Evolutionary conservation across 768 basidiomycete species (phyloP).

Genomic region (Gyrodon lividus): DNA sequence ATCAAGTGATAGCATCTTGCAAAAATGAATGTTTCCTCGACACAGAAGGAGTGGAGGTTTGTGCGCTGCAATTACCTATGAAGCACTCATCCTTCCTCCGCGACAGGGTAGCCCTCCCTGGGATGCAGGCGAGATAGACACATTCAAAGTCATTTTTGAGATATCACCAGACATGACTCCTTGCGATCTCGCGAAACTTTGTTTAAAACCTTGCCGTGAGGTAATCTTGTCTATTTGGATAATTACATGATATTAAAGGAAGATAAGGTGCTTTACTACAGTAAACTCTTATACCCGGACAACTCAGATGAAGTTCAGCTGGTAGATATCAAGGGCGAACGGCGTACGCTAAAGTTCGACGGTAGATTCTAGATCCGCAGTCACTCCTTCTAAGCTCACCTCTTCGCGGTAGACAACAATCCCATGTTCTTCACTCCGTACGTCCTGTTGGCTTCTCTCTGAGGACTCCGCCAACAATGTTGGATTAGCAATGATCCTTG

Average conservation of each 20-base stretch:
- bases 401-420: conserved; percentile 15
- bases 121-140: conserved; percentile 38
- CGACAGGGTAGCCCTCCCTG: conserved; percentile 34
- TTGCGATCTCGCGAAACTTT: conserved; percentile 55
- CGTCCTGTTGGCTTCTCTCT: conserved; percentile 4
- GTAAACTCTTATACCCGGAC: conserved; percentile 7
- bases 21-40: conserved; percentile 29
- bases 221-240: conserved; percentile 29
- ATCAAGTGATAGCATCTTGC: conserved; percentile 22
- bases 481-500: conserved; percentile 49
- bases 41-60: conserved; percentile 12
- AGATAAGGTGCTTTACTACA: conserved; percentile 25
- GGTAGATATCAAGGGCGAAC: conserved; percentile 7
- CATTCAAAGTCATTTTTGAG: conserved; percentile 40
- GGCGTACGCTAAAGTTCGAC: conserved; percentile 14
- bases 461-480: background rate
- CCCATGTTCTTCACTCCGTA: conserved; percentile 24
- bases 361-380: conserved; percentile 13
- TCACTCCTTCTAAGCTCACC: conserved; percentile 6
- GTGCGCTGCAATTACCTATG: background rate
- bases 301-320: background rate
- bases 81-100: background rate
- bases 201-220: conserved; percentile 59
- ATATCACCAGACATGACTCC: conserved; percentile 45
- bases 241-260: conserved; percentile 1